Percentiles rank a stretch among this genome's conserved stretches.
These are phyloP conservation scores for Neofusicoccum parvum DNA, from an alignment of 2,329 filamentous ascomycete genomes.

Conservation along the genomic window DNA sequence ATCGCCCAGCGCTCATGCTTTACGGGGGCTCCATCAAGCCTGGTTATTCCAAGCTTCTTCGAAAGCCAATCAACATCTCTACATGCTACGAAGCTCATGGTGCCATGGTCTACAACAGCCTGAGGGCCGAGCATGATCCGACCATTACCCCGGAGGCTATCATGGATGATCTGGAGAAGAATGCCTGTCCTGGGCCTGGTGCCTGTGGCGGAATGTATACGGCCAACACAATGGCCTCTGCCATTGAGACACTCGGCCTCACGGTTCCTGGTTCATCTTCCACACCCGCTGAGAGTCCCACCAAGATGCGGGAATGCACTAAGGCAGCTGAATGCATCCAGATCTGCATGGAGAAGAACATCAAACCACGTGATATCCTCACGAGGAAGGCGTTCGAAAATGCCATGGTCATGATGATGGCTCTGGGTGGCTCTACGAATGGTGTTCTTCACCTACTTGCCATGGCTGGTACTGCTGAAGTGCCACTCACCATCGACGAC, in stretches of 20 bases:
- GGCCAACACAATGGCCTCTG: conserved; percentile 90
- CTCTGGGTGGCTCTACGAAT: conserved; percentile 87
- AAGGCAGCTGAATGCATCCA: conserved; percentile 78
- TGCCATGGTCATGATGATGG: conserved; percentile 86
- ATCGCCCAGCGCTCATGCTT: conserved; percentile 91
- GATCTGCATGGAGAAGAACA: conserved; percentile 78
- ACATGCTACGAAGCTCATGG: conserved; percentile 88
- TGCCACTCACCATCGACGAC: conserved; percentile 77
- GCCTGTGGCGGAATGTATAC: conserved; percentile 95
- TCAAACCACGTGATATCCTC: conserved; percentile 77
- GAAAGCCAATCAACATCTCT: conserved; percentile 81
- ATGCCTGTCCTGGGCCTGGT: conserved; percentile 77
- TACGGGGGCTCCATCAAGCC: conserved; percentile 91
- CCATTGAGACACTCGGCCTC: conserved; percentile 86
- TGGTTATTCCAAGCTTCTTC: conserved; percentile 76
- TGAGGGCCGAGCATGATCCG: conserved; percentile 69
- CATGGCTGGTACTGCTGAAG: conserved; percentile 83
- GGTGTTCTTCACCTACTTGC: conserved; percentile 86
- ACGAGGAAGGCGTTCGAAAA: conserved; percentile 84
- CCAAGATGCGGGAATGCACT: conserved; percentile 85
- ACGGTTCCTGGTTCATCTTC: conserved; percentile 81
- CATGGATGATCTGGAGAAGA: conserved; percentile 76
- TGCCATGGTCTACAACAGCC: conserved; percentile 74
- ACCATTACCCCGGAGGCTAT: conserved; percentile 75
- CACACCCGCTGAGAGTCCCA: conserved; percentile 76